Conservation (phyloP, 2,329 filamentous ascomycete genomes). For the Penicillium sp. region DNA sequence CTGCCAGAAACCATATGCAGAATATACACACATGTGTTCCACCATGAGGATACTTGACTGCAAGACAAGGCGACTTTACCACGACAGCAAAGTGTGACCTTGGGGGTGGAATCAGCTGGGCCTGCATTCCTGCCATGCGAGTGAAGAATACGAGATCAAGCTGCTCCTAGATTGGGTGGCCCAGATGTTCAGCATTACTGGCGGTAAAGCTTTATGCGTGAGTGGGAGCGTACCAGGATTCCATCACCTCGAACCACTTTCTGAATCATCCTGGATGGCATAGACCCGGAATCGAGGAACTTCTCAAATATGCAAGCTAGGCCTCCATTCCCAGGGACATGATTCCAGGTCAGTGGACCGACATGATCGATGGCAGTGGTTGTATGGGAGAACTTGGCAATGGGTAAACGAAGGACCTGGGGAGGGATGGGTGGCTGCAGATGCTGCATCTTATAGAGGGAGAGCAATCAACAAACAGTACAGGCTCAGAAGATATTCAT, state of each 20-base stretch:
- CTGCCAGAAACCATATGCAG: neutral
- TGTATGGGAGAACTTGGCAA: constrained; percentile 49
- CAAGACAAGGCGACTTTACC: constrained; percentile 47
- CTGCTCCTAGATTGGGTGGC: constrained; percentile 38
- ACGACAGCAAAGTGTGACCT: constrained; percentile 43
- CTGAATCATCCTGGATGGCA: constrained; percentile 26
- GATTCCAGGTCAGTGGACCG: constrained; percentile 46
- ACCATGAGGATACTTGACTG: constrained; percentile 44
- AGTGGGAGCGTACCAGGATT: constrained; percentile 35
- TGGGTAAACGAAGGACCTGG: constrained; percentile 26
- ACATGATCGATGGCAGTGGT: constrained; percentile 39
- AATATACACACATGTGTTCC: constrained; percentile 30
- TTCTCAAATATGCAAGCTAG: constrained; percentile 40
- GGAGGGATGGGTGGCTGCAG: constrained; percentile 10
- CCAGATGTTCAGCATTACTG: neutral
- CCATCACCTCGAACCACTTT: constrained; percentile 37
- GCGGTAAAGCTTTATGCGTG: neutral
- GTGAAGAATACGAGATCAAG: constrained; percentile 40
- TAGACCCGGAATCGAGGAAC: constrained; percentile 6
- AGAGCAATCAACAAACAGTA: neutral
- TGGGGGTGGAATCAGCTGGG: constrained; percentile 14
- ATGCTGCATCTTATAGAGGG: neutral
- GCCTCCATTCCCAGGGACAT: constrained; percentile 41
- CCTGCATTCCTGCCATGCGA: constrained; percentile 24
- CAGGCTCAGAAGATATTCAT: neutral